phyloP scores from a whole-genome alignment of 2,329 filamentous ascomycete species.

The Davidsoniella australis region DNA sequence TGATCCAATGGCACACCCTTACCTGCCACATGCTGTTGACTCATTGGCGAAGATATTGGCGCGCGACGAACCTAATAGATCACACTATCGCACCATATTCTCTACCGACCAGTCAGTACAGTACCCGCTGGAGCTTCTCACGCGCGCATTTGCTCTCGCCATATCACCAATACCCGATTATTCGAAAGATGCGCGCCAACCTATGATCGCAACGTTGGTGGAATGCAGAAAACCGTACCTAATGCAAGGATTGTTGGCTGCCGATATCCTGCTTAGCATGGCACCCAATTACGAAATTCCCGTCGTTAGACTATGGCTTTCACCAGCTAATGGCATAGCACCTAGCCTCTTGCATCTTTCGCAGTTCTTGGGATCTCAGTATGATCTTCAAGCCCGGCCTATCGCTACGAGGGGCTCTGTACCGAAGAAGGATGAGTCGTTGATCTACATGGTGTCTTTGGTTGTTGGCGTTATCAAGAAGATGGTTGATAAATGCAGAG shows the following conservation, averaged over 20 bases:
- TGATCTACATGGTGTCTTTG: conserved; percentile 48
- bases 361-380: conserved; percentile 50
- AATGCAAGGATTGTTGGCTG: conserved; percentile 81
- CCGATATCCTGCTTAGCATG: conserved; percentile 70
- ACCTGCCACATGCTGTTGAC: conserved; percentile 79
- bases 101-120: conserved; percentile 47
- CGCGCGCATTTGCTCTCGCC: conserved; percentile 70
- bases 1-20: conserved; percentile 65
- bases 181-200: conserved; percentile 33
- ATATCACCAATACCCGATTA: conserved; percentile 70
- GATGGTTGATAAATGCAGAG: conserved; percentile 49
- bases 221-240: conserved; percentile 76
- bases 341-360: conserved; percentile 63
- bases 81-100: conserved; percentile 70
- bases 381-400: conserved; percentile 29
- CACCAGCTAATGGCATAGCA: conserved; percentile 68
- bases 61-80: conserved; percentile 81
- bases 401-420: conserved; percentile 19
- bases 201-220: conserved; percentile 46
- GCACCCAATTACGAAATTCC: conserved; percentile 53
- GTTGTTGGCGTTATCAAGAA: conserved; percentile 51
- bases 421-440: conserved; percentile 30
- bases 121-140: conserved; percentile 63
- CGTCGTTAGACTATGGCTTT: conserved; percentile 64
- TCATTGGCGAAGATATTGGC: conserved; percentile 81